These are phyloP conservation scores for Penicillium carneum DNA, from an alignment of 2,329 filamentous ascomycete genomes.

Conservation along the genomic window DNA sequence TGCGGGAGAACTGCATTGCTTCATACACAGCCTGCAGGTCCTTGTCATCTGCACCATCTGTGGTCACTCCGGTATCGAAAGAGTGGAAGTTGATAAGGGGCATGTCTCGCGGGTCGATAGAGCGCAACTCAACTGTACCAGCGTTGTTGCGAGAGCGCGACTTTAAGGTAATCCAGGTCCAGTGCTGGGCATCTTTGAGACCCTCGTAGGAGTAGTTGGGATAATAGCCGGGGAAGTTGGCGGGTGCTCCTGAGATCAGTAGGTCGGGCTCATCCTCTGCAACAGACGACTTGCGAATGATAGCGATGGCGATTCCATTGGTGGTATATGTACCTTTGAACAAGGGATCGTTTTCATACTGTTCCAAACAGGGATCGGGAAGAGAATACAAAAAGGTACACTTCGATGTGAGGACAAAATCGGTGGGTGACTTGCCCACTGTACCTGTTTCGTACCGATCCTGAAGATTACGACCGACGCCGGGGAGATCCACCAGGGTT, in stretches of 20 bases:
- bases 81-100: slow-evolving; percentile 70
- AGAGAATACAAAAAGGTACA: slow-evolving; percentile 40
- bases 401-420: slow-evolving; percentile 44
- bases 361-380: slow-evolving; percentile 53
- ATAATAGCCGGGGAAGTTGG: slow-evolving; percentile 61
- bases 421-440: slow-evolving; percentile 53
- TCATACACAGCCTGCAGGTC: slow-evolving; percentile 64
- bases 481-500: slow-evolving; percentile 61
- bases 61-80: slow-evolving; percentile 51
- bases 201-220: slow-evolving; percentile 55
- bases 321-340: slow-evolving; percentile 56
- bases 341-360: slow-evolving; percentile 51
- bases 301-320: slow-evolving; percentile 63
- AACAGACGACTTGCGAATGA: slow-evolving; percentile 49
- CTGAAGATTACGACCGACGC: slow-evolving; percentile 68
- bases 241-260: slow-evolving; percentile 63
- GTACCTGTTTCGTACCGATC: slow-evolving; percentile 67
- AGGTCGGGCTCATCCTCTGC: slow-evolving; percentile 59
- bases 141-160: slow-evolving; percentile 67
- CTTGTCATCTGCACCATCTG: slow-evolving; percentile 55
- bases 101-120: slow-evolving; percentile 67
- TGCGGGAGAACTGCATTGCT: slow-evolving; percentile 61
- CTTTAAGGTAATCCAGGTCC: slow-evolving; percentile 62
- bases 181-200: slow-evolving; percentile 49
- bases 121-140: slow-evolving; percentile 68